Evolutionary conservation across 2,329 filamentous ascomycete genomes (phyloP), one percentile per base, ranked within the genome.

Genomic region (Pseudogymnoascus sp.): DNA sequence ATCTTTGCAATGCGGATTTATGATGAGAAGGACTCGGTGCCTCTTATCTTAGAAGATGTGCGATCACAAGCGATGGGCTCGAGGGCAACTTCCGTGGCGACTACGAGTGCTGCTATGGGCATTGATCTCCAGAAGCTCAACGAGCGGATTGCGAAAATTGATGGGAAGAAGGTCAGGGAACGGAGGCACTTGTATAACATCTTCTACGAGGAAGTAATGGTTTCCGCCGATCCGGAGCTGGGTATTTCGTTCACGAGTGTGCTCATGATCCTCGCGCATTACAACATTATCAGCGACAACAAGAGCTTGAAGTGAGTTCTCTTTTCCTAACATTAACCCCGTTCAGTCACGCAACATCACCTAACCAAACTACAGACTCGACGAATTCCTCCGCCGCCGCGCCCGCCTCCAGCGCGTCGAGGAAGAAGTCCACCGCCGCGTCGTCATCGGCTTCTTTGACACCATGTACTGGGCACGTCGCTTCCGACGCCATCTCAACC

Each of bases 1-100:
- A 85, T 97, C 13, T 99, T 99, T 70, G 89, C 95, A 70, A 97
- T 99, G 92, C 88, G 93, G 35, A 92, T 99, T 58, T 97, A 99
- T 72, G 88, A 93, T 63, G 86, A 88, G 4, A 91, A 95, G 68
- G 94, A 96, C 73, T 94, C 92, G 0, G 88, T 99, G 21, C 79
- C 83, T n/a, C 81, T 84, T 39, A 89, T 99, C 60, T 80, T 97
- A n/a, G 90, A 96, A 62, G 88, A 96, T 67, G 88, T 93, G 68
- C 84, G 84, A 57, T 39, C 68, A 58, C 17, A 26, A 17, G 11
- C 36, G 13, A 63, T 63, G 4, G 63, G 61, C 47, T 75, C 77
- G 29, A 80, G 81, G 59, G 74, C 78, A 9, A 72, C 76, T 7
- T 85, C 84, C 4, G 79, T 85, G 58, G 75, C 77, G 10, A 79